A percentile compares a stretch with the other conserved stretches of the same genome.
Conservation (phyloP, 495 filamentous ascomycete genomes). For the Podospora pseudoanserina region DNA sequence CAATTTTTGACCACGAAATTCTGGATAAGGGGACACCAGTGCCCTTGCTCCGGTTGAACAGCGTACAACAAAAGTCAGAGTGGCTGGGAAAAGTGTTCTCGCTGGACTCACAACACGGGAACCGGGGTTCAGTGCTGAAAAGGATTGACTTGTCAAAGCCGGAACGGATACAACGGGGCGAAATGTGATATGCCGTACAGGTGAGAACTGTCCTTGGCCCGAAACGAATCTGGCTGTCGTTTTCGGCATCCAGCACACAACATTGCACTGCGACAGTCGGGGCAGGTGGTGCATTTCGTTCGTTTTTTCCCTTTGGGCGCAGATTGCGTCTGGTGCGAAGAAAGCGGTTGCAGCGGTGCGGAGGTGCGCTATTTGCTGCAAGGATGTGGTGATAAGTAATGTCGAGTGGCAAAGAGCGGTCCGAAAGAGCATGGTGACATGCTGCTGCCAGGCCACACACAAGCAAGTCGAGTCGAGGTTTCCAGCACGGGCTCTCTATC, state of each 20-base stretch:
- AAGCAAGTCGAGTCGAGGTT: background rate
- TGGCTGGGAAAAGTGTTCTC: background rate
- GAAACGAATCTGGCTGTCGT: background rate
- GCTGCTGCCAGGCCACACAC: background rate
- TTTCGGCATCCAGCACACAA: background rate
- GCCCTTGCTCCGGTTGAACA: background rate
- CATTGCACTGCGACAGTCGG: background rate
- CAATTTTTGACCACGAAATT: background rate
- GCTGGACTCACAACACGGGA: background rate
- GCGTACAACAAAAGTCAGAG: background rate
- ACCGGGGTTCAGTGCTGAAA: background rate
- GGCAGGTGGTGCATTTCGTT: background rate
- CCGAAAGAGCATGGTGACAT: background rate
- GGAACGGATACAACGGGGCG: background rate
- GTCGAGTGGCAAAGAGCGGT: slow-evolving; percentile 18
- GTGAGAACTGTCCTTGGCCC: background rate
- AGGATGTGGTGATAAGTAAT: slow-evolving; percentile 20
- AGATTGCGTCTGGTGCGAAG: background rate
- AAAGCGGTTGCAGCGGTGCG: background rate
- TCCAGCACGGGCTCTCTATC: background rate
- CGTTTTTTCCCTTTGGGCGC: background rate
- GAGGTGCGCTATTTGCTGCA: slow-evolving; percentile 24
- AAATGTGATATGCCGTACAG: background rate
- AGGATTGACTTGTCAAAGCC: background rate
- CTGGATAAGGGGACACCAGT: background rate